Conservation (phyloP, 192 early-diverging fungal genomes). For the Rhizoclosmatium sp. region DNA sequence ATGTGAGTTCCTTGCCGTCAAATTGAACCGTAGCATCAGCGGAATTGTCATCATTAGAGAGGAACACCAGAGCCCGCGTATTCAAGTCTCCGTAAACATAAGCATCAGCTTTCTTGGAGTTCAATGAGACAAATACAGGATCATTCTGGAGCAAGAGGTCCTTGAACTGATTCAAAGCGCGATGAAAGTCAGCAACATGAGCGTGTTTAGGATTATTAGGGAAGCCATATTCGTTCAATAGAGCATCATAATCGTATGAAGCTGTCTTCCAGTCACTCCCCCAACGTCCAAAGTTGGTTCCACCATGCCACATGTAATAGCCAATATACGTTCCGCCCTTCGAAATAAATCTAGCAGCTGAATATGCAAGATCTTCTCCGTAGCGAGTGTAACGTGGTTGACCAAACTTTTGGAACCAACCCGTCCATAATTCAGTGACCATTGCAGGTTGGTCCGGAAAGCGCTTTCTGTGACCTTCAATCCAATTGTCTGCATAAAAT, state of each 20-base stretch:
- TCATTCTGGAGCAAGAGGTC: slow-evolving; percentile 31
- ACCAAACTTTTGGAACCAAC: slow-evolving; percentile 69
- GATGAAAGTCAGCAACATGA: slow-evolving; percentile 39
- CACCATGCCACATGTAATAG: slow-evolving; percentile 73
- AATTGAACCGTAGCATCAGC: slow-evolving; percentile 10
- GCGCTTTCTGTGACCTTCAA: slow-evolving; percentile 25
- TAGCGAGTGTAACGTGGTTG: slow-evolving; percentile 55
- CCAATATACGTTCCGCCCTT: slow-evolving; percentile 62
- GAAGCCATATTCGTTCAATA: slow-evolving; percentile 56
- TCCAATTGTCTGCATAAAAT: slow-evolving; percentile 65
- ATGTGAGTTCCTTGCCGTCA: neutral
- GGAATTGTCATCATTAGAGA: slow-evolving; percentile 31
- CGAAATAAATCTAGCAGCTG: slow-evolving; percentile 64
- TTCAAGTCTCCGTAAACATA: slow-evolving; percentile 29
- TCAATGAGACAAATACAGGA: neutral
- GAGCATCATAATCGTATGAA: slow-evolving; percentile 61
- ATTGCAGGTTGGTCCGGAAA: slow-evolving; percentile 58
- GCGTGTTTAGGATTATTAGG: slow-evolving; percentile 43
- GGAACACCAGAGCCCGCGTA: slow-evolving; percentile 31
- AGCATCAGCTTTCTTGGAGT: slow-evolving; percentile 10
- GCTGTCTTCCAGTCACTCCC: slow-evolving; percentile 47
- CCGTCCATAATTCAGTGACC: slow-evolving; percentile 69
- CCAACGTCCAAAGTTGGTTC: slow-evolving; percentile 69
- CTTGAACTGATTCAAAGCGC: slow-evolving; percentile 20
- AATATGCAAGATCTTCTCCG: slow-evolving; percentile 65